Conservation (phyloP, 2,329 filamentous ascomycete genomes). For the Xylaria sp. region DNA sequence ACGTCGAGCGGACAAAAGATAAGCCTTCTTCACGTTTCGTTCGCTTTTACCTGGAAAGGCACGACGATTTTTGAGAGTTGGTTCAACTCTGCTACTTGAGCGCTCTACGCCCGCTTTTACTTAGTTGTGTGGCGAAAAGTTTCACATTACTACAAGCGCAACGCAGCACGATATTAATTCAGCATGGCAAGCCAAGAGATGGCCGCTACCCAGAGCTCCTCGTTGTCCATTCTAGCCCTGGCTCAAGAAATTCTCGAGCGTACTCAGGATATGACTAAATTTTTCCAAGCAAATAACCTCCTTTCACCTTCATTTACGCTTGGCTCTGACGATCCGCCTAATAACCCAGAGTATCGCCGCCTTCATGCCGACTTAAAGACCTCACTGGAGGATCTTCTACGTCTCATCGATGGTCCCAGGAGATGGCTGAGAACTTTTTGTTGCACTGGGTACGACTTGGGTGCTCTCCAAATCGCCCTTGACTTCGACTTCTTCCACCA, state of each 20-base stretch:
- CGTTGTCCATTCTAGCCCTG: background rate
- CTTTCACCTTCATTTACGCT: background rate
- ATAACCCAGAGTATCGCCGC: background rate
- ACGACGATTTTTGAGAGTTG: too few relatives aligned
- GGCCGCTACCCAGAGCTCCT: too few relatives aligned
- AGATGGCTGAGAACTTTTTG: background rate
- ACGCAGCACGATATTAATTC: background rate
- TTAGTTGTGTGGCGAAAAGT: too few relatives aligned
- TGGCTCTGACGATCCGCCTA: background rate
- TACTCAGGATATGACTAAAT: background rate
- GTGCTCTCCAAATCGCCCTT: constrained; percentile 23
- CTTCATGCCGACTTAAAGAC: background rate
- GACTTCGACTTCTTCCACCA: constrained; percentile 38
- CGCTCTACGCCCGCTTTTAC: too few relatives aligned
- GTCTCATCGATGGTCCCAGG: background rate
- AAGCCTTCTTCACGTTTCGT: too few relatives aligned
- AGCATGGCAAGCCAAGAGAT: background rate
- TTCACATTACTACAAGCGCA: too few relatives aligned
- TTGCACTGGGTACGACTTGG: constrained; percentile 11
- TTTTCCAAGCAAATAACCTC: background rate
- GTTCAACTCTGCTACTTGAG: too few relatives aligned
- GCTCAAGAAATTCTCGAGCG: background rate
- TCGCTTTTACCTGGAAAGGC: too few relatives aligned
- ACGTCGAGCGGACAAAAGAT: too few relatives aligned
- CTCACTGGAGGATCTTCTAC: background rate